Conservation (phyloP, 2,329 filamentous ascomycete genomes). For the Hymenoscyphus fraxineus region DNA sequence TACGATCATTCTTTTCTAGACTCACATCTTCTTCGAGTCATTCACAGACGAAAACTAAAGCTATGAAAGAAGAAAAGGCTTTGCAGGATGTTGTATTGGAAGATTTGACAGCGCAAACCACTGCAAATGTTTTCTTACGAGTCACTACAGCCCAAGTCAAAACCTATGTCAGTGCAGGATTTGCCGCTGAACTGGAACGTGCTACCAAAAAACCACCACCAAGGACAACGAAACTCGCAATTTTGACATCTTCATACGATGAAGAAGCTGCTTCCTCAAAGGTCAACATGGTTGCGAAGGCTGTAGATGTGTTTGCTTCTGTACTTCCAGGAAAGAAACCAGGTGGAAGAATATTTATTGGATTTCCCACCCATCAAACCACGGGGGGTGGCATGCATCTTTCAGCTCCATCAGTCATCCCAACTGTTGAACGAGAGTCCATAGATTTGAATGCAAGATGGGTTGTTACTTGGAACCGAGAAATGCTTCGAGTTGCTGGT, state of each 20-base stretch:
- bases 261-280: conserved; percentile 60
- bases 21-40: conserved; percentile 59
- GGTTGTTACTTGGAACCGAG: conserved; percentile 92
- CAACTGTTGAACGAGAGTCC: conserved; percentile 93
- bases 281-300: conserved; percentile 48
- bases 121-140: conserved; percentile 80
- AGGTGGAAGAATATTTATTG: conserved; percentile 88
- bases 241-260: conserved; percentile 88
- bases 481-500: conserved; percentile 86
- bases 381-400: conserved; percentile 92
- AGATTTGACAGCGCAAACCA: conserved; percentile 67
- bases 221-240: conserved; percentile 77
- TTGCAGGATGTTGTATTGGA: conserved; percentile 62
- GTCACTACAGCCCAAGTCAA: conserved; percentile 80
- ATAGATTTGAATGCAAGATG: conserved; percentile 95
- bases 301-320: conserved; percentile 79
- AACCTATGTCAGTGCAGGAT: conserved; percentile 67
- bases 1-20: conserved; percentile 76
- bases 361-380: conserved; percentile 95
- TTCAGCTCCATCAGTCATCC: conserved; percentile 92
- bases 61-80: conserved; percentile 58
- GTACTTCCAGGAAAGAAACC: conserved; percentile 82
- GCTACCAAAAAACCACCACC: conserved; percentile 97
- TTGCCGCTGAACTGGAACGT: conserved; percentile 83
- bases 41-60: conserved; percentile 48